These are phyloP conservation scores for Metschnikowia similis DNA, from an alignment of 805 yeast species.

Conservation along the genomic window DNA sequence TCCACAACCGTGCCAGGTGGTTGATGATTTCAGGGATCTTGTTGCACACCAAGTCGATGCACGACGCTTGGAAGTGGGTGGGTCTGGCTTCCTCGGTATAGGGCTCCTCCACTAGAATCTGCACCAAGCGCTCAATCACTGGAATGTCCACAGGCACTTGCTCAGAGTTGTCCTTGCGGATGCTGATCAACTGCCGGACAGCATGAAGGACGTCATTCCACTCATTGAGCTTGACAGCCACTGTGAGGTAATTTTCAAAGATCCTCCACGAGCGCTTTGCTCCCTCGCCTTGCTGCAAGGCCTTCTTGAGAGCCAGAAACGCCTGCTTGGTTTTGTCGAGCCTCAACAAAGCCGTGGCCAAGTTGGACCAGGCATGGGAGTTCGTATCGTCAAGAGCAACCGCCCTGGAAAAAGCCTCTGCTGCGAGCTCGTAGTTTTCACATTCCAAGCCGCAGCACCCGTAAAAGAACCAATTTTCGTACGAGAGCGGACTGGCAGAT, in stretches of 20 bases:
- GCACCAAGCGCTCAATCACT: slow-evolving; percentile 68
- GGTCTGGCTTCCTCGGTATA: slow-evolving; percentile 43
- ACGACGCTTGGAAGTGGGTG: slow-evolving; percentile 61
- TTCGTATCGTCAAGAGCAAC: slow-evolving; percentile 79
- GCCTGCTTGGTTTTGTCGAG: slow-evolving; percentile 71
- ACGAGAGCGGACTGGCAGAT: slow-evolving; percentile 64
- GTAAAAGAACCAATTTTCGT: slow-evolving; percentile 85
- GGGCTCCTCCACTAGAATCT: slow-evolving; percentile 51
- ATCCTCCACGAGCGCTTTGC: slow-evolving; percentile 77
- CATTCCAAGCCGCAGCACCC: slow-evolving; percentile 86
- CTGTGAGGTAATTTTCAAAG: slow-evolving; percentile 81
- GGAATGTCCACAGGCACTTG: slow-evolving; percentile 65
- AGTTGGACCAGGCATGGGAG: slow-evolving; percentile 85
- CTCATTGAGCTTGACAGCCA: slow-evolving; percentile 75
- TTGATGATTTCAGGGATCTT: slow-evolving; percentile 66
- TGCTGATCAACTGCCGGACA: slow-evolving; percentile 54
- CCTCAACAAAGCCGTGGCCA: slow-evolving; percentile 73
- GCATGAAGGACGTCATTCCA: slow-evolving; percentile 89
- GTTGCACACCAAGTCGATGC: slow-evolving; percentile 68
- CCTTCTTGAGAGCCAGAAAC: slow-evolving; percentile 76
- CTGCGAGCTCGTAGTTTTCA: slow-evolving; percentile 66
- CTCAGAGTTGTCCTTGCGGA: slow-evolving; percentile 52
- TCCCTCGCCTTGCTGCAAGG: slow-evolving; percentile 64
- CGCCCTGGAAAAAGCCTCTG: slow-evolving; percentile 90
- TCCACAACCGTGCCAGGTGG: slow-evolving; percentile 70